Percentiles rank a stretch among this genome's conserved stretches.
phyloP scores from a whole-genome alignment of 225 moss, liverwort and hornwort species.

The Thuidium tamariscinum region DNA sequence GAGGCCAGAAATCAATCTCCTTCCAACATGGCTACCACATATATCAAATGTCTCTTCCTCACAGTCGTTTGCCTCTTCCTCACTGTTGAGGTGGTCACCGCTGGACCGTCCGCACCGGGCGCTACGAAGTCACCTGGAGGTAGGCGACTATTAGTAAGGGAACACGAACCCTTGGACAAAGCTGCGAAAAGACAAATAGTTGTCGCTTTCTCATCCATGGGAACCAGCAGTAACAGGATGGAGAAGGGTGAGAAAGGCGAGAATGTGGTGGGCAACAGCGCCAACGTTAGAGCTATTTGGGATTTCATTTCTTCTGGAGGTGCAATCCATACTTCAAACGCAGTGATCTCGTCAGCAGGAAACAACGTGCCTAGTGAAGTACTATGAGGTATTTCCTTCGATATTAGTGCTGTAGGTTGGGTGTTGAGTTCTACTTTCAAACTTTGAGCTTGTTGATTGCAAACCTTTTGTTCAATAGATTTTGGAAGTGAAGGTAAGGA shows the following conservation, averaged over 20 bases:
- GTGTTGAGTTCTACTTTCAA: neutral
- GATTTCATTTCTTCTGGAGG: neutral
- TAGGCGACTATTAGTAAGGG: neutral
- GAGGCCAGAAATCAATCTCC: neutral
- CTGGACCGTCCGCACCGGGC: fast-evolving
- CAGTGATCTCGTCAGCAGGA: fast-evolving
- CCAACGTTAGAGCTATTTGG: neutral
- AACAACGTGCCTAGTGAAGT: neutral
- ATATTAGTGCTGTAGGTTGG: neutral
- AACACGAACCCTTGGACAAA: neutral
- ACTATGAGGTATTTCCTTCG: neutral
- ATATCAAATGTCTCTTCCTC: neutral
- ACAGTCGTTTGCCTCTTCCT: neutral
- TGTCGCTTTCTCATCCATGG: neutral
- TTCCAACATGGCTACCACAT: neutral
- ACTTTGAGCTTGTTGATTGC: neutral
- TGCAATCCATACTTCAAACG: neutral
- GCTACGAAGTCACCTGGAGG: fast-evolving
- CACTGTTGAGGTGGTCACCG: too few relatives aligned
- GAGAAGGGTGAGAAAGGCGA: neutral
- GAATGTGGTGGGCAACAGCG: neutral
- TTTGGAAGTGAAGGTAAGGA: too few relatives aligned
- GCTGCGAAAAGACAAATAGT: neutral
- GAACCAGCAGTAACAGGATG: neutral
- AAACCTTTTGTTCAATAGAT: neutral